Percentiles rank a stretch among this genome's conserved stretches.
These are phyloP conservation scores for Sorghum bicolor DNA, from an alignment of 176 grass and related monocot species.

Conservation along the genomic window Sorghum_bicolor_NCBIv3 NC_012878.2:57971501-57972000, in stretches of 20 bases:
- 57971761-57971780: no score
- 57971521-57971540: not conserved
- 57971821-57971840: not conserved
- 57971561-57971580: not conserved
- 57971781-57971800: no score
- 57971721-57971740: not conserved
- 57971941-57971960: conserved; percentile 22
- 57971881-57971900: not conserved
- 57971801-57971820: not conserved
- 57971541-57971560: not conserved
- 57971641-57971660: no score
- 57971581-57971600: not conserved
- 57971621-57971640: not conserved
- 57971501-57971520: not conserved
- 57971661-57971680: not conserved
- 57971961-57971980: conserved; percentile 30
- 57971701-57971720: not conserved
- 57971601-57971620: not conserved
- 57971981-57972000: conserved; percentile 41
- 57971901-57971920: conserved; percentile 2
- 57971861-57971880: conserved; percentile 6
- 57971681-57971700: not conserved
- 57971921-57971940: conserved; percentile 17
- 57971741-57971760: no score
- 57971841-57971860: not conserved